Conservation (phyloP, 192 early-diverging fungal genomes). For the Entomortierella beljakovae region DNA sequence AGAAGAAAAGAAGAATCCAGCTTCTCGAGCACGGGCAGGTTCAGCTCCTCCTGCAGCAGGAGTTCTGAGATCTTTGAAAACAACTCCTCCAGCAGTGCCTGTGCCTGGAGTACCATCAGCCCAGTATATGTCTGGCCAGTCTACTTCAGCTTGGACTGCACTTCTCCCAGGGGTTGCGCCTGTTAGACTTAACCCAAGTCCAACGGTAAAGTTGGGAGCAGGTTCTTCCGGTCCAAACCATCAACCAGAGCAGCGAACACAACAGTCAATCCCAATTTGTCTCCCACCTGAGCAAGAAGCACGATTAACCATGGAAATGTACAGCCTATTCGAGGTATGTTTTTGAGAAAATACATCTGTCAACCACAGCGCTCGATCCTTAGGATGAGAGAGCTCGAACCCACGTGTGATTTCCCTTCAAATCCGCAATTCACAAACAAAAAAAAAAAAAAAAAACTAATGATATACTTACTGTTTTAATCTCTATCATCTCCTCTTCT, state of each 20-base stretch:
- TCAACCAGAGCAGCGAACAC: slow-evolving; percentile 18
- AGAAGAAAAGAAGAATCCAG: not conserved
- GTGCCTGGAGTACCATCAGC: not conserved
- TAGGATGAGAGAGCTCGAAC: slow-evolving; percentile 2
- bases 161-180: slow-evolving; percentile 32
- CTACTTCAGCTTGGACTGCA: slow-evolving; percentile 17
- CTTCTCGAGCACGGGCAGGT: slow-evolving; percentile 18
- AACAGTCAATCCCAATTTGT: slow-evolving; percentile 34
- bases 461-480: not conserved
- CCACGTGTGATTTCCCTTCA: slow-evolving; percentile 1
- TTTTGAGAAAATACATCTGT: not conserved
- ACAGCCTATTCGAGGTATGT: slow-evolving; percentile 65
- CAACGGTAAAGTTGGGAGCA: not conserved
- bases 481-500: not conserved
- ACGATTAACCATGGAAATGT: slow-evolving; percentile 67
- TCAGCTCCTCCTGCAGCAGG: slow-evolving; percentile 26
- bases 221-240: not conserved
- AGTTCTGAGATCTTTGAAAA: not conserved
- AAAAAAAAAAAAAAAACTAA: too few relatives aligned
- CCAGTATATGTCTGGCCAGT: slow-evolving; percentile 1
- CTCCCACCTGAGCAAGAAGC: slow-evolving; percentile 52
- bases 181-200: slow-evolving; percentile 23
- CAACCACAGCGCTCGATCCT: not conserved
- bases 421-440: not conserved
- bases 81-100: not conserved